Base-by-base conservation (phyloP, 2,329 filamentous ascomycete species). In the Fusarium sp. region DNA sequence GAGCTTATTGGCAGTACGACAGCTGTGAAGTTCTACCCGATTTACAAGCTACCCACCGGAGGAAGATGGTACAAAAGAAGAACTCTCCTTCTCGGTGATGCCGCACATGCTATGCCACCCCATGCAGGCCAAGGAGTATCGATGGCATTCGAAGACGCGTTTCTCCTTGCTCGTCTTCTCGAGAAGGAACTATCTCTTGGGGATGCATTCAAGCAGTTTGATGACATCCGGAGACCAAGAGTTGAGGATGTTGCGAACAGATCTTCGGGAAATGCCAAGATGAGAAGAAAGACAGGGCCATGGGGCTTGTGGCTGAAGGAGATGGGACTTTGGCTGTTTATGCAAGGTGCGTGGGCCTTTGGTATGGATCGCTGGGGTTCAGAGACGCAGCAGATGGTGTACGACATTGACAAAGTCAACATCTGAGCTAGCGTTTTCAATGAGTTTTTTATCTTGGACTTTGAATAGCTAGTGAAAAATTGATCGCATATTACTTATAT, bases 231-330 rank as follows among this genome's bases (percentile, higher is more conserved):
- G 1, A 35, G 58, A 35, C 58, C 58, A n/a, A 41, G 58, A 24
- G 38, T 56, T 20, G 47, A 61, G 9, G 48, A 61, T 17, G 56
- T 61, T 22, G 38, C n/a, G 2, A 26, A 15, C 11, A 55, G 13
- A 18, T 20, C 58, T 26, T 30, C n/a, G 0, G 48, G n/a, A 2
- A 61, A 61, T 12, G 28, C 58, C 2, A 55, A 32, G 17, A 15
- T 61, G 8, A 55, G 58, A 55, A 42, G 38, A 7, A 61, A 42
- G n/a, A 55, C 58, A 13, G 48, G 58, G 5, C 22, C 48, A 5
- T 61, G 58, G 58, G 58, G 58, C 17, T 22, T 61, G 1, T 61
- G 58, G 58, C 7, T 61, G 4, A 61, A 61, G 36, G 58, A 61
- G 15, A 55, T 20, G 11, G 47, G 47, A 7, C 13, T 61, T 8